phyloP scores from a whole-genome alignment of 164 flowering plant genomes.

The Berberis thunbergii region DNA sequence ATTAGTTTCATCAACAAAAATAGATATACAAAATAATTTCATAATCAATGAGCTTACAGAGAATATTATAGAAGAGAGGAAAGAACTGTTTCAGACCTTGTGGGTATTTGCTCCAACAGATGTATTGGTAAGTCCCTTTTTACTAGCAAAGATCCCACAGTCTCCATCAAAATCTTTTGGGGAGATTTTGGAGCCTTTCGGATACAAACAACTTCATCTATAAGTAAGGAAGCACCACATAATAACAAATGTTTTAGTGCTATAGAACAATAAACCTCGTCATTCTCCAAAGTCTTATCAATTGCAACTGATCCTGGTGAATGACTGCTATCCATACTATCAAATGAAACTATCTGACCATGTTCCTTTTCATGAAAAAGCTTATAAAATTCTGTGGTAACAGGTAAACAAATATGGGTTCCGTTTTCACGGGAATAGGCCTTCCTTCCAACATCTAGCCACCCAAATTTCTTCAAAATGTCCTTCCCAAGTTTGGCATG shows the following conservation, averaged over 20 bases:
- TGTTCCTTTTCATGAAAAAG: slow-evolving; percentile 22
- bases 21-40: no score
- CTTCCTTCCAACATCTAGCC: slow-evolving; percentile 82
- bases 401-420: slow-evolving; percentile 60
- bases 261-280: slow-evolving; percentile 18
- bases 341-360: slow-evolving; percentile 14
- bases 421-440: slow-evolving; percentile 45
- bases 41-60: neutral
- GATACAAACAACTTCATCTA: slow-evolving; percentile 38
- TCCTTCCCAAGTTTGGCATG: slow-evolving; percentile 79
- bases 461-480: slow-evolving; percentile 63
- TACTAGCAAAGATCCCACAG: slow-evolving; percentile 45
- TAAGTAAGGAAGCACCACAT: slow-evolving; percentile 41
- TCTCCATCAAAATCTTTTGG: slow-evolving; percentile 50
- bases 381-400: slow-evolving; percentile 40
- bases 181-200: slow-evolving; percentile 54
- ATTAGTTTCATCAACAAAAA: no score
- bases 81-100: slow-evolving; percentile 40
- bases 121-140: slow-evolving; percentile 37
- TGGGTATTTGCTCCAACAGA: slow-evolving; percentile 68
- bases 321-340: slow-evolving; percentile 11
- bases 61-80: neutral
- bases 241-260: slow-evolving; percentile 42
- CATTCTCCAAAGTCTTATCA: slow-evolving; percentile 16
- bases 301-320: slow-evolving; percentile 7